phyloP scores from a whole-genome alignment of 768 basidiomycete genomes.

The Termitomyces sp. region DNA sequence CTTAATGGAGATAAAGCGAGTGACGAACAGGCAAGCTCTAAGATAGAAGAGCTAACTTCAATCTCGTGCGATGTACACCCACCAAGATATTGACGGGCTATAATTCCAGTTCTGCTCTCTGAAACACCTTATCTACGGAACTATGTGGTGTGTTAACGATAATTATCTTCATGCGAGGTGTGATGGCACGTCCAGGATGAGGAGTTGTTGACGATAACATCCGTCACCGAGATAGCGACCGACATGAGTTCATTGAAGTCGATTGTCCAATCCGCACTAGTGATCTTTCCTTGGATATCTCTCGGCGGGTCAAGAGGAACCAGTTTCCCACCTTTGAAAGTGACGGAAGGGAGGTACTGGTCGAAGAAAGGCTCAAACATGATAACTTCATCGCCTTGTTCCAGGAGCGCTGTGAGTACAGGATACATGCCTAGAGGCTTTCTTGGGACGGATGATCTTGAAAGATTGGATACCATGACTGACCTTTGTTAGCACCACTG shows the following conservation, averaged over 20 bases:
- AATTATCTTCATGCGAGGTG: conserved; percentile 89
- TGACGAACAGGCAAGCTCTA: too few relatives aligned
- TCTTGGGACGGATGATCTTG: neutral
- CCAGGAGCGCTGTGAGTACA: conserved; percentile 87
- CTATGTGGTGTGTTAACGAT: conserved; percentile 97
- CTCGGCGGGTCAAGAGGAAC: conserved; percentile 92
- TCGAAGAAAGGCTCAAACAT: conserved; percentile 99
- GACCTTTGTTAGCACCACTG: conserved; percentile 96
- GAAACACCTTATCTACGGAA: conserved; percentile 97
- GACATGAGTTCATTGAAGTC: conserved; percentile 86
- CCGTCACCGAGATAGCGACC: conserved; percentile 12
- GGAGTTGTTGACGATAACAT: neutral
- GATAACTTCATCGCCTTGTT: conserved; percentile 94
- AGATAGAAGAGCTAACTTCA: too few relatives aligned
- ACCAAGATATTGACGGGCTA: too few relatives aligned
- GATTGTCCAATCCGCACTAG: conserved; percentile 81
- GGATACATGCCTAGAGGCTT: conserved; percentile 76
- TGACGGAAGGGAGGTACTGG: conserved; percentile 89
- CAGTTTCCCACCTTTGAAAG: conserved; percentile 90
- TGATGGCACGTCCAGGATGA: conserved; percentile 64
- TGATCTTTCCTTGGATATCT: conserved; percentile 36
- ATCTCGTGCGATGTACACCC: too few relatives aligned
- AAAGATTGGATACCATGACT: conserved; percentile 5
- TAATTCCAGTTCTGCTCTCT: conserved; percentile 73
- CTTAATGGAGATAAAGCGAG: too few relatives aligned